Evolutionary conservation across 768 basidiomycete genomes (phyloP).

Genomic region (Suillus hirtellus): DNA sequence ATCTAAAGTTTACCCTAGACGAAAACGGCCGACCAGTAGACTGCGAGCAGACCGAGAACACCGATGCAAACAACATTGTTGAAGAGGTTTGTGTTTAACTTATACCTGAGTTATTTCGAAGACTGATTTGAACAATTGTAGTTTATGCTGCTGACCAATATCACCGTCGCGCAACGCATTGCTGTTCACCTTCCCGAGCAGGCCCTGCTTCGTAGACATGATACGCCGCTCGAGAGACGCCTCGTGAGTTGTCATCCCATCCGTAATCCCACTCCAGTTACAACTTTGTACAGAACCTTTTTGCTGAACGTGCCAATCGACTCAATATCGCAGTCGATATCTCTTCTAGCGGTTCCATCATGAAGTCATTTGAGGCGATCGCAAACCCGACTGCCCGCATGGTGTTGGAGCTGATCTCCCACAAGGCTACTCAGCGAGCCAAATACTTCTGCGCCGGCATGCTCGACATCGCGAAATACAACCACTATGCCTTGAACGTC

Average conservation of each 20-base stretch:
- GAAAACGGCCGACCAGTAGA: conserved; percentile 79
- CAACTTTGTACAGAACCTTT: conserved; percentile 55
- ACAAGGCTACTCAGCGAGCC: conserved; percentile 91
- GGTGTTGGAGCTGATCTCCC: conserved; percentile 80
- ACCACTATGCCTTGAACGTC: conserved; percentile 86
- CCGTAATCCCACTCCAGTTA: conserved; percentile 17
- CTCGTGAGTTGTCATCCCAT: conserved; percentile 51
- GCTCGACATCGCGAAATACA: conserved; percentile 98
- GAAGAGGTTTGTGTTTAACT: conserved; percentile 68
- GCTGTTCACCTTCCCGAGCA: conserved; percentile 96
- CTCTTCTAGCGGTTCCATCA: conserved; percentile 75
- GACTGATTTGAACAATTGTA: conserved; percentile 30
- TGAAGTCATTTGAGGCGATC: conserved; percentile 80
- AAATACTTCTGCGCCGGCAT: conserved; percentile 99
- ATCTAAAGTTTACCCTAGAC: conserved; percentile 78
- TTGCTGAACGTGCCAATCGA: conserved; percentile 78
- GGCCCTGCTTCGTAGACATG: conserved; percentile 93
- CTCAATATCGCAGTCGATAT: conserved; percentile 83
- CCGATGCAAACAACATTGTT: conserved; percentile 77
- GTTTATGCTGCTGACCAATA: conserved; percentile 96
- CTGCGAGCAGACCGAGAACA: conserved; percentile 62
- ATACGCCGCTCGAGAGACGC: conserved; percentile 88
- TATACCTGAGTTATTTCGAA: neutral
- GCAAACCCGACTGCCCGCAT: conserved; percentile 70
- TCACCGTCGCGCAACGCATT: conserved; percentile 87